phyloP scores from a whole-genome alignment of 2,329 filamentous ascomycete species.

The Colletotrichum musae region DNA sequence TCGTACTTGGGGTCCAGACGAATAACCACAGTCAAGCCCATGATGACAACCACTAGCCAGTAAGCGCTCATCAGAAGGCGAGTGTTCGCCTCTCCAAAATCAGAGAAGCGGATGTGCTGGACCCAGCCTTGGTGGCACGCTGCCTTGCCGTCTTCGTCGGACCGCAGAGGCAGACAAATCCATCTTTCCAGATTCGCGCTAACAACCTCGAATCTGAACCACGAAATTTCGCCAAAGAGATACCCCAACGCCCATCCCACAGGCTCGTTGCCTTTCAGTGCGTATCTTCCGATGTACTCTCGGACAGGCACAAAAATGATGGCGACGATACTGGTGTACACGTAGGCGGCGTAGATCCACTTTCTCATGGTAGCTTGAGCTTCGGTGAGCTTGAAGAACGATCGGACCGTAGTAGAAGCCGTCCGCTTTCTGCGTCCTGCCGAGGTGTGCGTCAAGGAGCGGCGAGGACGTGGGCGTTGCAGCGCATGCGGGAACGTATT shows the following conservation, averaged over 20 bases:
- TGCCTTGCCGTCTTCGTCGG: constrained; percentile 46
- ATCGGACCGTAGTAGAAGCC: constrained; percentile 74
- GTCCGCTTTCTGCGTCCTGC: constrained; percentile 77
- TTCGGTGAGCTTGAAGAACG: constrained; percentile 86
- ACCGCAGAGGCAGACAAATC: constrained; percentile 77
- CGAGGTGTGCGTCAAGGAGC: constrained; percentile 67
- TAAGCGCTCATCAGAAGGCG: constrained; percentile 84
- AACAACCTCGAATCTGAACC: constrained; percentile 80
- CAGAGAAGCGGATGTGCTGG: constrained; percentile 73
- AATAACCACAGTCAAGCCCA: constrained; percentile 83
- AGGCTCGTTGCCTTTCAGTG: constrained; percentile 82
- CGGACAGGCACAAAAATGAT: constrained; percentile 82
- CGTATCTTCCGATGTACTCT: constrained; percentile 75
- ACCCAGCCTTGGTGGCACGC: constrained; percentile 71
- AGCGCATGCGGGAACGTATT: constrained; percentile 68
- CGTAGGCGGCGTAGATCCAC: constrained; percentile 86
- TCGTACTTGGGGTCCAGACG: constrained; percentile 83
- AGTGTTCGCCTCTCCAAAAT: constrained; percentile 83
- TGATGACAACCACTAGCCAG: constrained; percentile 77
- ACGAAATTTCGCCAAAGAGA: constrained; percentile 82
- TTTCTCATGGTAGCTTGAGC: constrained; percentile 82
- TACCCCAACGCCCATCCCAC: constrained; percentile 95
- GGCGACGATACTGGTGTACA: constrained; percentile 77
- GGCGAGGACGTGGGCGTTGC: constrained; percentile 47
- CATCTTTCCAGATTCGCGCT: constrained; percentile 79